Percentiles rank a stretch among this genome's conserved stretches.
Conservation (phyloP, 164 flowering plant species). For the Echeveria elegans region DNA sequence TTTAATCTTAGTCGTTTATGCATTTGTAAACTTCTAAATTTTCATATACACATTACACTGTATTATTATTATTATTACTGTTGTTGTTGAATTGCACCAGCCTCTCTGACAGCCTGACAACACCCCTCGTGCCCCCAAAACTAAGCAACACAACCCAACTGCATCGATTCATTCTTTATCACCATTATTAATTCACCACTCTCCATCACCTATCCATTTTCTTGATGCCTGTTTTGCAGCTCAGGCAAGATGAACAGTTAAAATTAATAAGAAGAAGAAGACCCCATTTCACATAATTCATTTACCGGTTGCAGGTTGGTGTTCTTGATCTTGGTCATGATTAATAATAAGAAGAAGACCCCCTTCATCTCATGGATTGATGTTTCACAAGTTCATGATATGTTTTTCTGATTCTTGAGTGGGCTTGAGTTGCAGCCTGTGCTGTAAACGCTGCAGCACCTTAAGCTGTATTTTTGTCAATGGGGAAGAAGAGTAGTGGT, state of each 20-base stretch:
- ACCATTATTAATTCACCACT: not conserved
- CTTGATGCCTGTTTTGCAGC: slow-evolving; percentile 6
- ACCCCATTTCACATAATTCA: not conserved
- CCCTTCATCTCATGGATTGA: not conserved
- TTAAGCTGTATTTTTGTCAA: not conserved
- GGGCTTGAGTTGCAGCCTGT: not conserved
- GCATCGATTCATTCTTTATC: not conserved
- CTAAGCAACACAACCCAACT: not conserved
- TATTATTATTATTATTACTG: not conserved
- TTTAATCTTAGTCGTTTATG: no score
- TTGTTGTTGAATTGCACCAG: not conserved
- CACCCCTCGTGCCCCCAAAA: slow-evolving; percentile 9
- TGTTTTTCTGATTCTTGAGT: not conserved
- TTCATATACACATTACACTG: not conserved
- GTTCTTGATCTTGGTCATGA: not conserved
- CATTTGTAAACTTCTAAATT: no score
- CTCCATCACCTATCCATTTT: not conserved
- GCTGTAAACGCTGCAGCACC: not conserved
- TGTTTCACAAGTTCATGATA: not conserved
- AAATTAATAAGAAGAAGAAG: not conserved
- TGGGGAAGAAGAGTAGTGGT: slow-evolving; percentile 24
- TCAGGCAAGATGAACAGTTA: no score
- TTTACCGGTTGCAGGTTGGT: not conserved
- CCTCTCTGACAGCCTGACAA: slow-evolving; percentile 5
- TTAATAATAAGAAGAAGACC: no score